These are phyloP conservation scores for Phytomonas serpens DNA, from an alignment of 208 protist species.

Conservation along the genomic window DNA sequence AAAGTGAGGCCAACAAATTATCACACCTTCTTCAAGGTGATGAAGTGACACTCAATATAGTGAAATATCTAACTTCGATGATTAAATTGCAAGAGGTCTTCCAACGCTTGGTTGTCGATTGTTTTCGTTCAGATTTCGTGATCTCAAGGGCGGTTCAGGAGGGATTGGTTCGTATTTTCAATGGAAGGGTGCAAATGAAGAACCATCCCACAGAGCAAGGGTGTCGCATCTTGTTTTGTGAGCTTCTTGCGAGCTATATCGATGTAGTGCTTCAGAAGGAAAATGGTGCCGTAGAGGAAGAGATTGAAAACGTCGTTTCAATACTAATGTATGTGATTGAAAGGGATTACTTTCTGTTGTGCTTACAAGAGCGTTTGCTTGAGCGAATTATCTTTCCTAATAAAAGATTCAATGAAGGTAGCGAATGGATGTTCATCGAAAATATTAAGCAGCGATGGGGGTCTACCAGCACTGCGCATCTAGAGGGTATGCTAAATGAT, in stretches of 20 bases:
- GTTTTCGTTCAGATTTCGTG: constrained; percentile 53
- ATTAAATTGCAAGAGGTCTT: constrained; percentile 76
- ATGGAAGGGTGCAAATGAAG: constrained; percentile 35
- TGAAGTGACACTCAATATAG: not conserved
- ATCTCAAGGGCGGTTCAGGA: constrained; percentile 63
- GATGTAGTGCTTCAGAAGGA: constrained; percentile 62
- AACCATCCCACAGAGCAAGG: constrained; percentile 1
- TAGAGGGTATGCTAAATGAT: constrained; percentile 87
- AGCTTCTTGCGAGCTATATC: constrained; percentile 71
- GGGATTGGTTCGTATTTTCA: constrained; percentile 60
- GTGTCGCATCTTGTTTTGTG: constrained; percentile 43
- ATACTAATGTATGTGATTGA: constrained; percentile 68
- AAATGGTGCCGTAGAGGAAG: constrained; percentile 20
- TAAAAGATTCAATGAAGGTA: constrained; percentile 42
- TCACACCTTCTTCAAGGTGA: constrained; percentile 1
- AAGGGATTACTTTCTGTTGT: constrained; percentile 65
- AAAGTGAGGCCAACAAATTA: not conserved
- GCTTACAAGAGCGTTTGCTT: constrained; percentile 65
- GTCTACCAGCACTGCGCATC: constrained; percentile 52
- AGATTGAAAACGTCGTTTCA: constrained; percentile 53
- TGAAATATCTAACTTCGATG: constrained; percentile 28
- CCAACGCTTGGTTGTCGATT: constrained; percentile 33
- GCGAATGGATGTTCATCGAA: constrained; percentile 61
- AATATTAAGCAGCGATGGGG: constrained; percentile 64
- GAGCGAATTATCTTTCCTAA: constrained; percentile 68